Evolutionary conservation across 2,329 filamentous ascomycete genomes (phyloP), one percentile per base, ranked within the genome.

Genomic region (Aspergillus pseudoglaucus): DNA sequence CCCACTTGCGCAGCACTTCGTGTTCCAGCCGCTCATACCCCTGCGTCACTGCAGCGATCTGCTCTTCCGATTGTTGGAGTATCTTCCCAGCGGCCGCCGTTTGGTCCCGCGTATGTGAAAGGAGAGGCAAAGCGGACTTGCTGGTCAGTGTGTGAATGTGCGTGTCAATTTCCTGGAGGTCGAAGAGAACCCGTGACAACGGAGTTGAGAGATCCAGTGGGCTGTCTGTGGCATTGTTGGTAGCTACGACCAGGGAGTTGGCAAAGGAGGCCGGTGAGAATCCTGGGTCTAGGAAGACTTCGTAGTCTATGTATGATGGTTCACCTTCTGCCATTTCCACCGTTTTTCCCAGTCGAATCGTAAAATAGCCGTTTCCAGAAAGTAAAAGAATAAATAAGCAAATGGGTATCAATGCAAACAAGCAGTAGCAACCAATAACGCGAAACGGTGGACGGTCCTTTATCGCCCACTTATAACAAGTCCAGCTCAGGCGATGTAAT

Each of bases 91-190:
- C 89, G 2, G 89, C 83, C 27, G 82, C 77, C 12, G 83, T 87
- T 66, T 93, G 87, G 39, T 81, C 74, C 51, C 83, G 78, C 3
- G 90, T 94, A 67, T 96, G 80, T 25, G 83, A 75, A 17, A 98
- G 79, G 23, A 98, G 77, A 0, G 90, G 87, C 0, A 91, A 73
- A 2, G 93, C 90, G 23, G 85, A 87, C 53, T 87, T 84, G 2
- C 90, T 93, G 5, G 91, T 94, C 37, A 97, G 79, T 3, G 82
- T 80, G 67, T 98, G 89, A 54, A 98, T 95, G 65, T 95, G 90
- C 0, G 90, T 95, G 70, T 97, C 91, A 56, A 98, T 86, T 70
- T 97, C 93, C 65, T 97, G 93, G 3, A 93, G 85, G 69, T 98
- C 93, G 70, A 98, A 98, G 6, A 97, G 82, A 4, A 96, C 90